A percentile compares a stretch with the other conserved stretches of the same genome.
Evolutionary conservation across 106 monocot genomes (phyloP).

Genomic region (Vanilla planifolia): DNA sequence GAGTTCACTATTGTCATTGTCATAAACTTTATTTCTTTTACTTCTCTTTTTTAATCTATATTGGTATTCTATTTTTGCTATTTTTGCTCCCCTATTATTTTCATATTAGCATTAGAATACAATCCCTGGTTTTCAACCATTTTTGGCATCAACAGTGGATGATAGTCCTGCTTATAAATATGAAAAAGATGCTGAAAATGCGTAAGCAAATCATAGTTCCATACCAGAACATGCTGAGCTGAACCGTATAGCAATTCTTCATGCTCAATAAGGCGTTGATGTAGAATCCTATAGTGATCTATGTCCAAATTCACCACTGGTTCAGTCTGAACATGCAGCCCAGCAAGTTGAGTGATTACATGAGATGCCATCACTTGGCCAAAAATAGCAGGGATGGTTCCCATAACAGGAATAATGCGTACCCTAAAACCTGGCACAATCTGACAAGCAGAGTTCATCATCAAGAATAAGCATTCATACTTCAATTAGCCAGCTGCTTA

Average conservation of each 20-base stretch:
- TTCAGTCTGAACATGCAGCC: conserved; percentile 60
- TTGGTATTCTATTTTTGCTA: no score
- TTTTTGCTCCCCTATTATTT: no score
- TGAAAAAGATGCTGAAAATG: neutral
- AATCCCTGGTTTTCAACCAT: no score
- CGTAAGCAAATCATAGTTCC: neutral
- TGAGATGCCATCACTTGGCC: conserved; percentile 98
- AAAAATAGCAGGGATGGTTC: conserved; percentile 98
- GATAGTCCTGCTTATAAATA: neutral
- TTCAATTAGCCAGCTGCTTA: no score
- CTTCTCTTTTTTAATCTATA: no score
- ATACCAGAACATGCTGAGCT: conserved; percentile 79
- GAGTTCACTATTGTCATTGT: no score
- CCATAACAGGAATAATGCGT: conserved; percentile 92
- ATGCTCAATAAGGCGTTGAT: conserved; percentile 95
- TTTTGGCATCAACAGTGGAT: no score
- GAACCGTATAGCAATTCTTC: conserved; percentile 92
- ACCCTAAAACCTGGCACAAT: conserved; percentile 98
- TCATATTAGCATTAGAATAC: no score
- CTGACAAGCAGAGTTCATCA: conserved; percentile 37
- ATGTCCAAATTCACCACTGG: conserved; percentile 91
- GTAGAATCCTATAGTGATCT: conserved; percentile 88
- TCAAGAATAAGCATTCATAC: conserved; percentile 7
- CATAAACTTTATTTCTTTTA: no score
- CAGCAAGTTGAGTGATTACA: conserved; percentile 61